Evolutionary conservation across 345 rosid genomes (phyloP).

Genomic region (Sisymbrium irio): DNA sequence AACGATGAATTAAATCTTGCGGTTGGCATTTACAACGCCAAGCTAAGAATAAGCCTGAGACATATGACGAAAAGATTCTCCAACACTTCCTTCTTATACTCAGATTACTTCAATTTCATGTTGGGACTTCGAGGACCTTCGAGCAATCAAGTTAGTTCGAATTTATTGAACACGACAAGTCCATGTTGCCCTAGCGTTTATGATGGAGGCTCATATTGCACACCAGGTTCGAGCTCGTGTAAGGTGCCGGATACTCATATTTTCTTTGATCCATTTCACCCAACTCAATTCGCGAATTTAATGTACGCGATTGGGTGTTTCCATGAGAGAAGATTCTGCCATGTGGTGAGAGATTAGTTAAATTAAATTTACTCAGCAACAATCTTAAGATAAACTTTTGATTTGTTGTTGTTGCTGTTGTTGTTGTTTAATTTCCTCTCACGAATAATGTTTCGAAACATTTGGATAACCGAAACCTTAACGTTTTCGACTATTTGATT

Average conservation of each 20-base stretch:
- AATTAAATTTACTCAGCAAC: too few relatives aligned
- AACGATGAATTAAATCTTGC: background rate
- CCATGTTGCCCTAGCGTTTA: slow-evolving; percentile 31
- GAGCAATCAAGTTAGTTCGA: slow-evolving; percentile 22
- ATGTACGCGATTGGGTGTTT: slow-evolving; percentile 14
- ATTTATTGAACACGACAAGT: background rate
- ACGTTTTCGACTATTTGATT: too few relatives aligned
- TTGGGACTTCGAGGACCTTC: slow-evolving; percentile 23
- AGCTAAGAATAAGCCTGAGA: slow-evolving; percentile 7
- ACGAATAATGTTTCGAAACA: too few relatives aligned
- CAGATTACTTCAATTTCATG: slow-evolving; percentile 29
- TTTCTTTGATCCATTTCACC: slow-evolving; percentile 22
- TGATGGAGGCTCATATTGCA: slow-evolving; percentile 20
- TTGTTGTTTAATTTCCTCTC: too few relatives aligned
- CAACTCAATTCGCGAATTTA: slow-evolving; percentile 21
- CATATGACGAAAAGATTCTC: background rate
- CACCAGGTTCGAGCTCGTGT: background rate
- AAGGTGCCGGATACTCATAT: background rate
- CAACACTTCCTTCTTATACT: slow-evolving; percentile 20
- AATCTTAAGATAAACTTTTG: too few relatives aligned
- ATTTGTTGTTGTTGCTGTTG: too few relatives aligned
- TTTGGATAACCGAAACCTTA: too few relatives aligned
- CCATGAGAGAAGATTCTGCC: background rate
- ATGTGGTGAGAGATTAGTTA: background rate
- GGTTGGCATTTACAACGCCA: background rate